Percentiles rank a stretch among this genome's conserved stretches.
These are phyloP conservation scores for Cystobasidium tubakii DNA, from an alignment of 768 basidiomycete genomes.

Conservation along the genomic window DNA sequence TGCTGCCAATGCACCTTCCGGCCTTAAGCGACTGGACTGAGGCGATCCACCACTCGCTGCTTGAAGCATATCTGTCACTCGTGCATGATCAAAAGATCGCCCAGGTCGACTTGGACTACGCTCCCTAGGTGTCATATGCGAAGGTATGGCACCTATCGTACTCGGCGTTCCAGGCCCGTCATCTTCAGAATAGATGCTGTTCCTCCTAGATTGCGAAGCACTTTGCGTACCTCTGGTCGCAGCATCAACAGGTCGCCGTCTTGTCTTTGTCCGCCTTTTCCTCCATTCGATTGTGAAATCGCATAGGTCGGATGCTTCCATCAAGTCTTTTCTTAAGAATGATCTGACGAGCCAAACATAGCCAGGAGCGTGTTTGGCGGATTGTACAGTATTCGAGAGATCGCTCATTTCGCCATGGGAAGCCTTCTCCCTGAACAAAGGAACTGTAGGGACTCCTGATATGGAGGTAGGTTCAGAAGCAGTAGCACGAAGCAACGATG, in stretches of 20 bases:
- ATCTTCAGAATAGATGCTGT: constrained; percentile 14
- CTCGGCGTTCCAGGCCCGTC: background rate
- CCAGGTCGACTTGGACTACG: background rate
- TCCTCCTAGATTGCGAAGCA: background rate
- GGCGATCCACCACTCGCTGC: background rate
- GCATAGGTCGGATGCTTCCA: background rate
- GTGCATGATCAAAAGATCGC: background rate
- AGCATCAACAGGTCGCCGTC: background rate
- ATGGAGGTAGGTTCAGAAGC: background rate
- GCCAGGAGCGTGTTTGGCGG: constrained; percentile 23
- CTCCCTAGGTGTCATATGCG: background rate
- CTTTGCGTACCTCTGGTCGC: background rate
- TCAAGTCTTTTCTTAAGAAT: constrained; percentile 32
- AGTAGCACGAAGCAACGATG: background rate
- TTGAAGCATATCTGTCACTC: background rate
- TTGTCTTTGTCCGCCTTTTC: constrained; percentile 5
- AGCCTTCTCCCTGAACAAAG: constrained; percentile 14
- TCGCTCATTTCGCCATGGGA: background rate
- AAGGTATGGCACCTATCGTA: background rate
- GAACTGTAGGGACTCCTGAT: constrained; percentile 10
- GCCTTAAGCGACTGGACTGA: background rate
- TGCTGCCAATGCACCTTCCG: constrained; percentile 3
- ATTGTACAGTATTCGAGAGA: background rate
- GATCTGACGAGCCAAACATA: constrained; percentile 35
- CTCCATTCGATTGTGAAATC: constrained; percentile 36